These are phyloP conservation scores for Quercus ilex DNA, from an alignment of 306 rosid genomes.

Conservation along the genomic window DNA sequence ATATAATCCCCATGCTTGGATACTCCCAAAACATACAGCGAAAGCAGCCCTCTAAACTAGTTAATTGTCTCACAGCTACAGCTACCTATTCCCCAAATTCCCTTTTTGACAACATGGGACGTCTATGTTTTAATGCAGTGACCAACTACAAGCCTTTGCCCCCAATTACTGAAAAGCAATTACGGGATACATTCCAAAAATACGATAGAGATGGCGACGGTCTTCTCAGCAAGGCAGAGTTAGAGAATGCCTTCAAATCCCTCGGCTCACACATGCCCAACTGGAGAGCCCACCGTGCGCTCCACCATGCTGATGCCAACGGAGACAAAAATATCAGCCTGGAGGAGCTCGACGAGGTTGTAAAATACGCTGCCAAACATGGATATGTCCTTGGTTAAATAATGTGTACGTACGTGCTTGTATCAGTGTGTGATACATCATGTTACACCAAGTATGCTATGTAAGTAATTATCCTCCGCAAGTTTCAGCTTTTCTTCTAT, in stretches of 20 bases:
- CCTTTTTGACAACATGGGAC: background rate
- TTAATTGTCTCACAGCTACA: background rate
- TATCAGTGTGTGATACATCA: background rate
- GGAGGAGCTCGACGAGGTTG: background rate
- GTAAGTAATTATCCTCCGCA: no score
- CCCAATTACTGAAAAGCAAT: background rate
- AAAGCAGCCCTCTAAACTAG: background rate
- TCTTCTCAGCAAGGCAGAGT: background rate
- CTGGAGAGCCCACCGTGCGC: background rate
- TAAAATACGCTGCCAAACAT: background rate
- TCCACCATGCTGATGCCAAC: background rate
- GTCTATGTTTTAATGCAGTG: background rate
- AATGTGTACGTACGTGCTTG: no score
- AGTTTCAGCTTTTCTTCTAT: no score
- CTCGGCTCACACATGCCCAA: background rate
- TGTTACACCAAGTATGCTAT: background rate
- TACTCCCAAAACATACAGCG: background rate
- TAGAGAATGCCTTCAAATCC: background rate
- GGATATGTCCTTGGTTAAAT: background rate
- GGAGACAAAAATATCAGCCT: background rate
- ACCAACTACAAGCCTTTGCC: no score
- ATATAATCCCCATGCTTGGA: background rate
- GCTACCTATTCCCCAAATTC: background rate
- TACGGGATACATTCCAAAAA: background rate
- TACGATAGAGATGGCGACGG: background rate